Conservation (phyloP, 495 filamentous ascomycete genomes). For the Hamigera avellanea region DNA sequence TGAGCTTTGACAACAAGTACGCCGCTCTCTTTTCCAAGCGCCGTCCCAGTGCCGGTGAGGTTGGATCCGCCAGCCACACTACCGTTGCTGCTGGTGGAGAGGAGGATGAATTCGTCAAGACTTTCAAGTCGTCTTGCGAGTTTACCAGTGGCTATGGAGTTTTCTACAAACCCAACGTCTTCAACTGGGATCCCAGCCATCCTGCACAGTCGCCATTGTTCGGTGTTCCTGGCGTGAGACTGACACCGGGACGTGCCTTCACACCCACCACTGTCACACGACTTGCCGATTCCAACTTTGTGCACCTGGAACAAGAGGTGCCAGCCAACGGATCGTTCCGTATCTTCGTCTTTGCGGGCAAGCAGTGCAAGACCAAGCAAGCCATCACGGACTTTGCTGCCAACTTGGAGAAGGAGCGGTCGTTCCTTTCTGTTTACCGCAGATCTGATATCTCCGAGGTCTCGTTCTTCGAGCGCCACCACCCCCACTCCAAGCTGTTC, state of each 20-base stretch:
- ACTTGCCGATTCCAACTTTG: conserved; percentile 73
- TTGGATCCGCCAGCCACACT: conserved; percentile 33
- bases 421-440: conserved; percentile 57
- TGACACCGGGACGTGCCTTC: conserved; percentile 60
- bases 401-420: conserved; percentile 49
- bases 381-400: conserved; percentile 59
- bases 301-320: conserved; percentile 79
- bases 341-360: conserved; percentile 73
- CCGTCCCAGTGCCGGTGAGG: conserved; percentile 45
- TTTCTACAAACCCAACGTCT: conserved; percentile 46
- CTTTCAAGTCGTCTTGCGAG: conserved; percentile 53
- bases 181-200: conserved; percentile 65
- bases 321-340: conserved; percentile 81
- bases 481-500: conserved; percentile 74
- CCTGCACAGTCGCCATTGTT: conserved; percentile 60
- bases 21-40: conserved; percentile 51
- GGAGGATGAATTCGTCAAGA: conserved; percentile 52
- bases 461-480: conserved; percentile 67
- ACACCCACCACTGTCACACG: conserved; percentile 68
- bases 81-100: conserved; percentile 18
- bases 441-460: conserved; percentile 50
- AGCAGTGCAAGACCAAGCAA: conserved; percentile 41
- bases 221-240: conserved; percentile 44
- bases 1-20: conserved; percentile 62
- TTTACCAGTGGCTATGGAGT: conserved; percentile 58